Conservation (phyloP, 345 rosid species). For the Arabis hirsuta region DNA sequence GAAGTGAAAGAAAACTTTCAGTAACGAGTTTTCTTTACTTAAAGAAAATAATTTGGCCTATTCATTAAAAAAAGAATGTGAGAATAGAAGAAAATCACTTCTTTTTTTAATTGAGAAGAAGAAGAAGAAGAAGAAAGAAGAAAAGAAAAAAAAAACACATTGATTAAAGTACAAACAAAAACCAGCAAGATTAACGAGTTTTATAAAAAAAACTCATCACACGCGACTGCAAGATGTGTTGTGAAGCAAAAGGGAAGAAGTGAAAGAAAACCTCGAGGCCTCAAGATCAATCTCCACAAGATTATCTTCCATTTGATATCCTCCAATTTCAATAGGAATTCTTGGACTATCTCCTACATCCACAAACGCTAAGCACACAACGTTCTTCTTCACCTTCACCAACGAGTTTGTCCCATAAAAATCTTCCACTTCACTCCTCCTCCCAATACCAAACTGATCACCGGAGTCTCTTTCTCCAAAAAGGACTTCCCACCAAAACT, state of each 20-base stretch:
- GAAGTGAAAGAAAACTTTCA: no score
- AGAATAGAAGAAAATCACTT: no score
- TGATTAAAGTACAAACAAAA: no score
- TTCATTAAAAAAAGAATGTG: no score
- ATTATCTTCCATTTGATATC: conserved; percentile 41
- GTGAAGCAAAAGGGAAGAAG: conserved; percentile 38
- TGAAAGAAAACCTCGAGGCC: conserved; percentile 34
- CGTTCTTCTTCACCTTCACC: conserved; percentile 26
- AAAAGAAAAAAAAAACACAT: no score
- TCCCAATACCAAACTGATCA: conserved; percentile 35
- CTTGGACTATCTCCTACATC: conserved; percentile 36
- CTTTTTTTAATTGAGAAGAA: no score
- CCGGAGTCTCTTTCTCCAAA: conserved; percentile 23
- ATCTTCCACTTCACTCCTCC: conserved; percentile 39
- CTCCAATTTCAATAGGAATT: conserved; percentile 44
- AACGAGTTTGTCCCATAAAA: conserved; percentile 42
- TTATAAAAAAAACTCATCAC: background rate
- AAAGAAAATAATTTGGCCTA: no score
- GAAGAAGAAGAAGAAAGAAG: no score
- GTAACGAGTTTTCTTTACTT: no score
- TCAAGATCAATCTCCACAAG: conserved; percentile 44
- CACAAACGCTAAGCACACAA: conserved; percentile 39
- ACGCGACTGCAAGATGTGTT: background rate
- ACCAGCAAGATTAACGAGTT: no score
- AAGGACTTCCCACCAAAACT: conserved; percentile 19